Conservation (phyloP, 306 rosid genomes). For the Prunus mongolica region DNA sequence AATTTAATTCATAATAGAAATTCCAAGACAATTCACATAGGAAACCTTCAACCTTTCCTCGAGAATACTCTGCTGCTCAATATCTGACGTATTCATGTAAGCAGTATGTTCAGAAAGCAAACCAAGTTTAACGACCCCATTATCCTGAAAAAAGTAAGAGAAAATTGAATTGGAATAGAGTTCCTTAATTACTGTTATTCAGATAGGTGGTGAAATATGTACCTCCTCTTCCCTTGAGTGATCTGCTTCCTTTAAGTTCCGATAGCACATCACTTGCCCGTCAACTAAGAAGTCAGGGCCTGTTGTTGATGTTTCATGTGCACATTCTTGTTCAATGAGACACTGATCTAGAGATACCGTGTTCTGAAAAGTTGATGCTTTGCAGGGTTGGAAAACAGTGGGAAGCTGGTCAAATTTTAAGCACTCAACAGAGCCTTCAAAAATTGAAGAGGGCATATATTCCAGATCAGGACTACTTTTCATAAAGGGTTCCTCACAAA, state of each 20-base stretch:
- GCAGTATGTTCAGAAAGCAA: constrained; percentile 24
- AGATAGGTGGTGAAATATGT: constrained; percentile 21
- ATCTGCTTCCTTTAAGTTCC: constrained; percentile 16
- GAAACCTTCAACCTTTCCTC: constrained; percentile 54
- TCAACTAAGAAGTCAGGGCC: constrained; percentile 24
- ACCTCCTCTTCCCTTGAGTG: constrained; percentile 37
- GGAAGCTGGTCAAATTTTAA: constrained; percentile 51
- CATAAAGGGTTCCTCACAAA: constrained; percentile 29
- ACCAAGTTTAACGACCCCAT: constrained; percentile 24
- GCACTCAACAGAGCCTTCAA: constrained; percentile 50
- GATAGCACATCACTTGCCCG: constrained; percentile 19
- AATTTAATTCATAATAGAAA: neutral
- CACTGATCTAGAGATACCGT: constrained; percentile 31
- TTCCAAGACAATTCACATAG: neutral
- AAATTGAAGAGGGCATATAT: constrained; percentile 30
- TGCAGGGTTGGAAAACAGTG: constrained; percentile 17
- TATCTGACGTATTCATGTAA: constrained; percentile 24
- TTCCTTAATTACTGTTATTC: neutral
- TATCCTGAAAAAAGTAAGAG: constrained; percentile 35
- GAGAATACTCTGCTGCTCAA: constrained; percentile 49
- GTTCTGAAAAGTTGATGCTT: constrained; percentile 24
- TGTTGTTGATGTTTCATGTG: constrained; percentile 22
- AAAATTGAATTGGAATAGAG: neutral
- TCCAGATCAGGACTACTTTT: constrained; percentile 19
- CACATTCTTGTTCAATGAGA: constrained; percentile 30